phyloP scores from a whole-genome alignment of 208 protist genomes.

The Trypanosoma boissoni region DNA sequence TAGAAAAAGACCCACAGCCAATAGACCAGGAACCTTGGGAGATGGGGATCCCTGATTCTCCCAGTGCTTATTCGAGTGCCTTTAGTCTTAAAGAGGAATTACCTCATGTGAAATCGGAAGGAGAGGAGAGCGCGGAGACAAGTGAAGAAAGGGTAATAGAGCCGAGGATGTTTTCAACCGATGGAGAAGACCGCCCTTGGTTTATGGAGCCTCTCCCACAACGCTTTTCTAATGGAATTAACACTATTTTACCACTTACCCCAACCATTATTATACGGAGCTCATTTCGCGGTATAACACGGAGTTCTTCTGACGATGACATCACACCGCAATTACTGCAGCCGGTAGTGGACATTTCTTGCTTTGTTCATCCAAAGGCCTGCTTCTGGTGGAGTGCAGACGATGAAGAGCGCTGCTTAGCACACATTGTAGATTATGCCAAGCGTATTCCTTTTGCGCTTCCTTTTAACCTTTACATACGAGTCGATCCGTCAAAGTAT shows the following conservation, averaged over 20 bases:
- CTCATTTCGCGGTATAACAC: slow-evolving; percentile 49
- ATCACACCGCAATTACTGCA: slow-evolving; percentile 65
- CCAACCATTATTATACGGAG: slow-evolving; percentile 73
- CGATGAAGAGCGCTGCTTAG: slow-evolving; percentile 65
- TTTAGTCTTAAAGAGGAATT: slow-evolving; percentile 39
- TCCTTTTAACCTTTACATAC: slow-evolving; percentile 85
- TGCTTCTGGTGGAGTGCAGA: slow-evolving; percentile 83
- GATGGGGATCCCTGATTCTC: slow-evolving; percentile 63
- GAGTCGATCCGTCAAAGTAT: slow-evolving; percentile 59
- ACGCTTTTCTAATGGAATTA: slow-evolving; percentile 58
- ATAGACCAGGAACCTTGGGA: slow-evolving; percentile 61
- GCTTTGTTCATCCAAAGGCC: slow-evolving; percentile 68
- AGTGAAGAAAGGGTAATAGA: slow-evolving; percentile 25
- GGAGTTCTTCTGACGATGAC: slow-evolving; percentile 31
- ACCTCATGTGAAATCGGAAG: too few species aligned
- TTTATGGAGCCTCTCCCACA: slow-evolving; percentile 70
- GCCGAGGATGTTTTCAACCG: slow-evolving; percentile 53
- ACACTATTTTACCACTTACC: slow-evolving; percentile 61
- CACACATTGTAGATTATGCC: slow-evolving; percentile 80
- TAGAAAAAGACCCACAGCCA: slow-evolving; percentile 67
- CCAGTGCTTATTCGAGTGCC: slow-evolving; percentile 58
- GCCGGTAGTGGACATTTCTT: slow-evolving; percentile 78
- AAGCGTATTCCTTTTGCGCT: slow-evolving; percentile 81
- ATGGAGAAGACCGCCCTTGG: slow-evolving; percentile 67
- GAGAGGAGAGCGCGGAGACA: neutral